These are phyloP conservation scores for Boletellus sp. DNA, from an alignment of 1,284 basidiomycete species.

Conservation along the genomic window DNA sequence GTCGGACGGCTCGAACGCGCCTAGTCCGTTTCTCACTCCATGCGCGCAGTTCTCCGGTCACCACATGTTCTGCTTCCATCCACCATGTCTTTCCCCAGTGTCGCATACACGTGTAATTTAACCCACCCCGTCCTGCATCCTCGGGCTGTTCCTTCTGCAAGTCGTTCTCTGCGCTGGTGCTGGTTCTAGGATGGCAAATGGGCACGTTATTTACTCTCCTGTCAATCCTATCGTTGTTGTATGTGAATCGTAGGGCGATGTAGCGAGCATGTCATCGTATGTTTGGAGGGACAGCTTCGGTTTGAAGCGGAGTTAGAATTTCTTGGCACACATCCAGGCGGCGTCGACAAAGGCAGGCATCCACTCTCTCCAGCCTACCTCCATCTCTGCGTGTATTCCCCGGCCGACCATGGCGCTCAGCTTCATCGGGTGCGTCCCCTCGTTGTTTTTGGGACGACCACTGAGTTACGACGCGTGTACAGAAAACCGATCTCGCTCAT, in stretches of 20 bases:
- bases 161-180: neutral
- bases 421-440: conserved; percentile 58
- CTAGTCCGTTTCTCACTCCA: no score
- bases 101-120: conserved; percentile 18
- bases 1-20: conserved; percentile 20
- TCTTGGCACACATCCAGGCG: conserved; percentile 5
- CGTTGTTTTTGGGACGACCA: neutral
- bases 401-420: conserved; percentile 57
- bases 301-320: conserved; percentile 27
- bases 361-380: conserved; percentile 19
- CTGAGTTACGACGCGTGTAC: conserved; percentile 10
- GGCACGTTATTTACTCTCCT: no score
- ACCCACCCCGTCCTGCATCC: no score
- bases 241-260: neutral
- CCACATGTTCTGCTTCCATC: neutral
- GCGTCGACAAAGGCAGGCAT: conserved; percentile 11
- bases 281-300: neutral
- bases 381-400: conserved; percentile 4
- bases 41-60: no score
- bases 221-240: neutral
- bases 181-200: neutral
- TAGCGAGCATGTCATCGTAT: no score
- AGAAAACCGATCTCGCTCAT: conserved; percentile 88
- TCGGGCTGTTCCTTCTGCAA: no score
- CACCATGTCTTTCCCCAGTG: neutral